Conservation (phyloP, 495 filamentous ascomycete genomes). For the Hypoxylon perforatum region DNA sequence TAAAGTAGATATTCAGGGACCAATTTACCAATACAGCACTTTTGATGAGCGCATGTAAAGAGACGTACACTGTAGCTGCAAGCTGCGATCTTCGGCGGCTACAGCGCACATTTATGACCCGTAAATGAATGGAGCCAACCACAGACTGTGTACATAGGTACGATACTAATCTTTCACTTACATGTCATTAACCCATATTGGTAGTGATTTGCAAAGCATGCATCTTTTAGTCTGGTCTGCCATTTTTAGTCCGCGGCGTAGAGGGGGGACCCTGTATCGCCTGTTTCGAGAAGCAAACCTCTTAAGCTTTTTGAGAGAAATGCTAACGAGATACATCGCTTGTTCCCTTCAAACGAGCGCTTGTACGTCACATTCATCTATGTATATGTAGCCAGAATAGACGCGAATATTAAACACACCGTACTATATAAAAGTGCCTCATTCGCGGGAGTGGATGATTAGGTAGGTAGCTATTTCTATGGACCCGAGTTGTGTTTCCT, state of each 20-base stretch:
- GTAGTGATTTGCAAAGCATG: conserved; percentile 32
- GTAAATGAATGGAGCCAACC: conserved; percentile 25
- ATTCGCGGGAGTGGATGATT: background rate
- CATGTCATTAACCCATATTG: conserved; percentile 30
- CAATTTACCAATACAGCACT: conserved; percentile 18
- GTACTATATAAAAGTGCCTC: background rate
- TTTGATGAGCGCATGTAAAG: background rate
- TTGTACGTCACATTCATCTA: background rate
- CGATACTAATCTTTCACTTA: conserved; percentile 13
- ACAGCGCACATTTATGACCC: conserved; percentile 40
- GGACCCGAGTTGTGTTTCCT: conserved; percentile 12
- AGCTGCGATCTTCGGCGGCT: conserved; percentile 44
- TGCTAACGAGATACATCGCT: no score
- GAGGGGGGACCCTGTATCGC: conserved; percentile 22
- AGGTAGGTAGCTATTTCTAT: background rate
- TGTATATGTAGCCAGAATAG: background rate
- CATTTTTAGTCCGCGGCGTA: conserved; percentile 37
- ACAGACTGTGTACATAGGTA: conserved; percentile 29
- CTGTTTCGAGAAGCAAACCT: conserved; percentile 34
- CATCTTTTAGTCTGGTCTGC: conserved; percentile 34
- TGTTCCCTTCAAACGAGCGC: background rate
- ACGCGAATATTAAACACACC: background rate
- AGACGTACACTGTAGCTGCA: conserved; percentile 7
- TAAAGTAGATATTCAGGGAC: conserved; percentile 38
- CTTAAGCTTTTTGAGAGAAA: background rate